Evolutionary conservation across 768 basidiomycete genomes (phyloP), one percentile per base, ranked within the genome.

Genomic region (Lentinula lateritia): DNA sequence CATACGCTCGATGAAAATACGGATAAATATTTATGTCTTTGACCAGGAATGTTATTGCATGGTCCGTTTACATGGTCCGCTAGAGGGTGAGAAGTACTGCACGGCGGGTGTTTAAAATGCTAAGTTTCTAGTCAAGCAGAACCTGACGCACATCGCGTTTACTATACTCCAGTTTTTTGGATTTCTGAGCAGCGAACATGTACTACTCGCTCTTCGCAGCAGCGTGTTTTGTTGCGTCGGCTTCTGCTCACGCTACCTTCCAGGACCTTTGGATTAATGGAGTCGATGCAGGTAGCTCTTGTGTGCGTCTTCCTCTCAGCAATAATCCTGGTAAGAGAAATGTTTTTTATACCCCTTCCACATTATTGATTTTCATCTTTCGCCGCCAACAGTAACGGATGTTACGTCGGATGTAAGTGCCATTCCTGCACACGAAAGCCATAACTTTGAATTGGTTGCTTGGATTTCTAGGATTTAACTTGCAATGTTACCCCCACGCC

Each of bases 181-280:
- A 46, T 10, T 12, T 36, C 15, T 32, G 42, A 58, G 6, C 39
- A 56, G 18, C 28, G 41, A 58, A 15, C 28, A 58, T 58, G 56
- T 58, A 58, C 45, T 58, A 58, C 42, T 58, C 56, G 16, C 56
- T 50, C 28, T 2, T 60, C 32, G 48, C 48, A 35, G 58, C 58
- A 23, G 58, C 58, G 4, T 48, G 58, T 28, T 38, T 60, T 9
- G 18, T 60, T 39, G 46, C 48, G 35, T 60, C 58, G 23, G 80
- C 67, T n/a, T 73, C 76, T 32, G 80, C 81, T 5, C 81, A 83
- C 66, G 78, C 82, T 35, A 83, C 82, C 3, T 84, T 79, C 74
- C 82, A 84, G 67, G 74, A 82, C 62, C 65, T 84, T 53, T 83
- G 82, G 81, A 74, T 82, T 55, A 80, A 80, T 58, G 75, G 74